These are phyloP conservation scores for Nitzschia palea DNA, from an alignment of 108 stramenopile genomes.

Conservation along the genomic window DNA sequence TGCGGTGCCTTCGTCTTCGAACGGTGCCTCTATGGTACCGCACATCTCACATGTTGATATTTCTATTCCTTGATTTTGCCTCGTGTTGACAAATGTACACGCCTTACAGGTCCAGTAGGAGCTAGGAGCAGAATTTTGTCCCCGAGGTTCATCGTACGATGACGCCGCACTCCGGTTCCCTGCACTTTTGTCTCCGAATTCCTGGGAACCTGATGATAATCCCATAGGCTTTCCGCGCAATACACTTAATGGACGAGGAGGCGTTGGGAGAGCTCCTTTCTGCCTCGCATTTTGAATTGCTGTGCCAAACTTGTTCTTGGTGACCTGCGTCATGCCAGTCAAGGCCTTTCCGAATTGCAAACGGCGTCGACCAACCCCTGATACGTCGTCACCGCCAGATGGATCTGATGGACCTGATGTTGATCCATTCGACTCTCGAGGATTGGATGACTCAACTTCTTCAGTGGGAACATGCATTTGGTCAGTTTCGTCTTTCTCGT, in stretches of 20 bases:
- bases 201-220: background rate
- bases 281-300: conserved; percentile 39
- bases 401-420: no score
- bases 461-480: no score
- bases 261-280: conserved; percentile 15
- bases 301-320: conserved; percentile 38
- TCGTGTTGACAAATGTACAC: conserved; percentile 24
- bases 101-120: conserved; percentile 23
- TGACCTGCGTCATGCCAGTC: conserved; percentile 30
- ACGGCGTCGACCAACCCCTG: conserved; percentile 6
- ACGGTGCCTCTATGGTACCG: background rate
- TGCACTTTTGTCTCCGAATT: background rate
- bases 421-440: no score
- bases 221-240: background rate
- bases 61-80: background rate
- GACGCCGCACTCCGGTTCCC: background rate
- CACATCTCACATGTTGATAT: conserved; percentile 22
- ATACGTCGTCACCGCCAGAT: no score
- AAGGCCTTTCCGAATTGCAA: conserved; percentile 26
- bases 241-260: background rate
- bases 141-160: background rate
- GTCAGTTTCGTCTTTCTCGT: no score
- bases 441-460: no score
- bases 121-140: background rate
- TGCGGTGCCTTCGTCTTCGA: no score